These are phyloP conservation scores for Rhamnella rubrinervis DNA, from an alignment of 331 rosid genomes.

Conservation along the genomic window DNA sequence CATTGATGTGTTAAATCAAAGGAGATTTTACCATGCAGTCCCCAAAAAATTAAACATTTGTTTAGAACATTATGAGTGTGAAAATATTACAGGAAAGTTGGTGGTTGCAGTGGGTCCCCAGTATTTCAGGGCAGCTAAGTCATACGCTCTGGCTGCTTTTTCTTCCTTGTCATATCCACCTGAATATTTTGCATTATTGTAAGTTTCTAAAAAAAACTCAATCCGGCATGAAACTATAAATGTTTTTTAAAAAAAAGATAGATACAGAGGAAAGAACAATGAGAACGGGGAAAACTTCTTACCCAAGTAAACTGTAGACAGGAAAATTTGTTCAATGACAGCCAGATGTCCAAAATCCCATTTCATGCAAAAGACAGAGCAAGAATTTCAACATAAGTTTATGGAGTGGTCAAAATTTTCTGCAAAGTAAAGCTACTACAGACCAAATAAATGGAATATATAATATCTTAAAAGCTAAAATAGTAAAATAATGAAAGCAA, in stretches of 20 bases:
- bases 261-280: neutral
- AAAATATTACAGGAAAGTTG: constrained; percentile 72
- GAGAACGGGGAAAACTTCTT: constrained; percentile 23
- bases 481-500: too few species aligned
- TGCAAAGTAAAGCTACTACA: constrained; percentile 3
- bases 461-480: too few species aligned
- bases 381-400: constrained; percentile 37
- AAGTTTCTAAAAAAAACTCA: neutral
- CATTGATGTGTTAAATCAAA: neutral
- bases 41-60: too few species aligned
- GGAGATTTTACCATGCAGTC: neutral
- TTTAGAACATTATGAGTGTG: neutral
- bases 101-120: constrained; percentile 98
- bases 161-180: constrained; percentile 99
- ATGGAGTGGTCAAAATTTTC: constrained; percentile 38
- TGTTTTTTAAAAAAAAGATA: neutral
- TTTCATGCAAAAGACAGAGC: constrained; percentile 56
- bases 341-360: constrained; percentile 39
- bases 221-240: too few species aligned
- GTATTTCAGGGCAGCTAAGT: constrained; percentile 95
- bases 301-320: constrained; percentile 87
- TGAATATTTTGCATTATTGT: constrained; percentile 16
- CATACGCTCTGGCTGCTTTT: constrained; percentile 96
- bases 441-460: constrained; percentile 19
- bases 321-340: constrained; percentile 37